Conservation (phyloP, 768 basidiomycete genomes). For the Termitomyces eurrhizus region DNA sequence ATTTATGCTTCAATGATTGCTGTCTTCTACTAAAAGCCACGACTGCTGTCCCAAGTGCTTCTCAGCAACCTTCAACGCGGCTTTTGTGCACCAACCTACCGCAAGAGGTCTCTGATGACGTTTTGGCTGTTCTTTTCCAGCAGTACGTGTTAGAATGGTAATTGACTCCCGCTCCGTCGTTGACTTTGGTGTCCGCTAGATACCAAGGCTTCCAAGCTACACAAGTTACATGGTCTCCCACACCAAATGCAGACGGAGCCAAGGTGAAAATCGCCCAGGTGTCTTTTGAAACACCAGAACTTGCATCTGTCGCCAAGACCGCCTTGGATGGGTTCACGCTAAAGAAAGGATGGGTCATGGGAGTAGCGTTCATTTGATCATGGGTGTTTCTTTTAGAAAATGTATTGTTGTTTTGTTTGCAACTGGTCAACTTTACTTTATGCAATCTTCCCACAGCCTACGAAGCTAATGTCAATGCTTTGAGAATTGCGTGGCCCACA, state of each 20-base stretch:
- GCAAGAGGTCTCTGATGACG: constrained; percentile 84
- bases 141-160: constrained; percentile 54
- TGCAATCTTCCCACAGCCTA: neutral
- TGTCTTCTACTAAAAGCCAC: constrained; percentile 27
- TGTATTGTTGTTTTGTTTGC: constrained; percentile 6
- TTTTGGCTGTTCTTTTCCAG: constrained; percentile 85
- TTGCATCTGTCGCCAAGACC: constrained; percentile 75
- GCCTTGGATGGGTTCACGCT: constrained; percentile 83
- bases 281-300: constrained; percentile 68
- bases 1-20: constrained; percentile 26
- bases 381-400: constrained; percentile 9
- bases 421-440: neutral
- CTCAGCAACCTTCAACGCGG: constrained; percentile 54
- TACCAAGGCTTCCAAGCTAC: constrained; percentile 80
- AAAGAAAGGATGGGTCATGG: constrained; percentile 85
- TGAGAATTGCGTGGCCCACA: constrained; percentile 53
- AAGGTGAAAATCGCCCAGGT: constrained; percentile 81
- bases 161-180: too few relatives aligned
- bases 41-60: constrained; percentile 39
- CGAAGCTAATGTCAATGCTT: constrained; percentile 34
- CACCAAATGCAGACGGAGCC: constrained; percentile 58
- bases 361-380: constrained; percentile 60
- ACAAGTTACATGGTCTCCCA: constrained; percentile 65
- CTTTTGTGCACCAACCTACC: constrained; percentile 85
- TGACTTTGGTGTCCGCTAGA: constrained; percentile 35